phyloP scores from a whole-genome alignment of 257 asterid genomes.

The Paraleonurus japonicus region DNA sequence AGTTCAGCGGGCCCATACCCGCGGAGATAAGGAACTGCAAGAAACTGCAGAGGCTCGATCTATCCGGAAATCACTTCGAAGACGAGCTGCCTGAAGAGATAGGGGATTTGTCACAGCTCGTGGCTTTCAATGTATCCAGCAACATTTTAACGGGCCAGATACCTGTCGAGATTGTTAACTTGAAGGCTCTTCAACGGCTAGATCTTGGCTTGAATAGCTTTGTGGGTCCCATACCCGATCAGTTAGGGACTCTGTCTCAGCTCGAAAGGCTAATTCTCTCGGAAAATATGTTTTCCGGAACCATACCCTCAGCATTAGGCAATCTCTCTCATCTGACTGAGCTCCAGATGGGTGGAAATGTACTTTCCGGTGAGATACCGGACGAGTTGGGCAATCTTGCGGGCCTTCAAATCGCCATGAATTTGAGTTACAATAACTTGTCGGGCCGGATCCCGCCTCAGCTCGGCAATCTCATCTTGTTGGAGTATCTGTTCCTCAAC shows the following conservation, averaged over 20 bases:
- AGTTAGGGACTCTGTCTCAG: constrained; percentile 64
- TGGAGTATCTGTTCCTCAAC: constrained; percentile 68
- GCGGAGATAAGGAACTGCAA: constrained; percentile 56
- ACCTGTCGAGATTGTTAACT: constrained; percentile 60
- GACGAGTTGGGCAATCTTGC: constrained; percentile 66
- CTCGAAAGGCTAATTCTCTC: constrained; percentile 81
- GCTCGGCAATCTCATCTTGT: constrained; percentile 74
- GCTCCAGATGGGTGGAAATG: constrained; percentile 86
- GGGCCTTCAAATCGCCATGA: constrained; percentile 80
- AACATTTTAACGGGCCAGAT: constrained; percentile 56
- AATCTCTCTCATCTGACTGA: constrained; percentile 81
- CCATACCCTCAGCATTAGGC: constrained; percentile 72
- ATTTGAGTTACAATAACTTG: constrained; percentile 73
- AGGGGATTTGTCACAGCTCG: constrained; percentile 67
- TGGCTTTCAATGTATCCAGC: constrained; percentile 68
- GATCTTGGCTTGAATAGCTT: constrained; percentile 82
- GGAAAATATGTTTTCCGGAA: constrained; percentile 63
- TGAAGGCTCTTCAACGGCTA: constrained; percentile 76
- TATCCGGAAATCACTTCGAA: constrained; percentile 64
- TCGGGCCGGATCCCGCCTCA: constrained; percentile 75
- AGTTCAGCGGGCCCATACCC: constrained; percentile 67
- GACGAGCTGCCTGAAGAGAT: constrained; percentile 68
- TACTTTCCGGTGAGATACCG: constrained; percentile 72
- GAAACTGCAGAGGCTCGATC: constrained; percentile 83
- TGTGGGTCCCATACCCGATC: constrained; percentile 49